Conservation (phyloP, 2,329 filamentous ascomycete species). For the Botrytis paeoniae region DNA sequence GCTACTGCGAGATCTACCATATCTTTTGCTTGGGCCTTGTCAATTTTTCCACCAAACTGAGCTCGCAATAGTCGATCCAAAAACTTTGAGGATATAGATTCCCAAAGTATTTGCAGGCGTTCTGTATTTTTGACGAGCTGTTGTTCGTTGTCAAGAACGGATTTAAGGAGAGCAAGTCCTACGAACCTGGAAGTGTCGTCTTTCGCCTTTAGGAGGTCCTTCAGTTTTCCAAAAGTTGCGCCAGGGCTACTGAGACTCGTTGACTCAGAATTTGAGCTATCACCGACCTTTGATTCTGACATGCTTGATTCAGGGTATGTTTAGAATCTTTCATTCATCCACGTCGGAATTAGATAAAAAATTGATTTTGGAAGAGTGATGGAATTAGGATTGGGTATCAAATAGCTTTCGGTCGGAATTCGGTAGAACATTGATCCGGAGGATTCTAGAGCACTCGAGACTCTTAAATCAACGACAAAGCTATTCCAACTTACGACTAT, state of each 20-base stretch:
- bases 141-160: constrained; percentile 59
- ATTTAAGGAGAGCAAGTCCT: constrained; percentile 62
- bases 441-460: constrained; percentile 11
- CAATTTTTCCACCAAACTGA: constrained; percentile 41
- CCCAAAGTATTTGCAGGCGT: constrained; percentile 53
- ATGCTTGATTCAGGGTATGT: neutral
- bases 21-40: constrained; percentile 48
- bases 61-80: constrained; percentile 61
- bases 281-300: neutral
- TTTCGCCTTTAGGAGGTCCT: constrained; percentile 54
- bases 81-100: constrained; percentile 59
- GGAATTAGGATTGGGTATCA: neutral
- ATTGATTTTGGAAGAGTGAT: neutral
- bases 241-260: constrained; percentile 22
- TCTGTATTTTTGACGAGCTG: constrained; percentile 48
- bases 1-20: constrained; percentile 63
- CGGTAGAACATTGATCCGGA: constrained; percentile 8
- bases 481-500: neutral
- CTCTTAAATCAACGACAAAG: neutral
- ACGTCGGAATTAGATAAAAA: neutral
- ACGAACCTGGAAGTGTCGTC: constrained; percentile 69
- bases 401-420: neutral
- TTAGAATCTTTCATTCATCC: neutral
- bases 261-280: constrained; percentile 1
- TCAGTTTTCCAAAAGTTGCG: constrained; percentile 47